A percentile compares a stretch with the other conserved stretches of the same genome.
phyloP scores from a whole-genome alignment of 352 stramenopile species.

The Phytopythium oedochilum region DNA sequence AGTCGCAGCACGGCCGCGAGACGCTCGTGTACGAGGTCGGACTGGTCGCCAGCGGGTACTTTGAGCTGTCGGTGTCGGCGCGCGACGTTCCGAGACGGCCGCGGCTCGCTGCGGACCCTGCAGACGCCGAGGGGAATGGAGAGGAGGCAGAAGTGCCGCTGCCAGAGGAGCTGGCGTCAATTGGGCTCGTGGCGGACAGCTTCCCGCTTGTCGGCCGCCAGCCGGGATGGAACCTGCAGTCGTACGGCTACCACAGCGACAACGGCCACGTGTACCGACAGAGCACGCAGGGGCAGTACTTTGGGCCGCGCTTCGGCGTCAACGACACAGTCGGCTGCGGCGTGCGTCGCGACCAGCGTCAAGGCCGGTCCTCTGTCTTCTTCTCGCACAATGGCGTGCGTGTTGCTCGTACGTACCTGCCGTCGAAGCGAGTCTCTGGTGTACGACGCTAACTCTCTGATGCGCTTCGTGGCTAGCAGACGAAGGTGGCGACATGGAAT shows the following conservation, averaged over 20 bases:
- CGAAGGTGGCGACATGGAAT: constrained; percentile 16
- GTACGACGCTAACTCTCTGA: too few species aligned
- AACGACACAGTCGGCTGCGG: constrained; percentile 75
- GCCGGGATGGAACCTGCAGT: constrained; percentile 63
- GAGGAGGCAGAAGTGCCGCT: constrained; percentile 1
- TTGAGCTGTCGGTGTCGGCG: constrained; percentile 64
- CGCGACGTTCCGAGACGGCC: constrained; percentile 3
- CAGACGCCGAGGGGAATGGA: neutral
- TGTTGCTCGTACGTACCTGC: constrained; percentile 19
- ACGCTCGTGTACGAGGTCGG: constrained; percentile 40
- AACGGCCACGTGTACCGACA: constrained; percentile 66
- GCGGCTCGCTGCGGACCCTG: neutral
- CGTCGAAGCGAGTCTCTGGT: neutral
- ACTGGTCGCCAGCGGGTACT: constrained; percentile 61
- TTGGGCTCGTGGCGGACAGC: constrained; percentile 39
- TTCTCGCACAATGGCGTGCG: constrained; percentile 66
- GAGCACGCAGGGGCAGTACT: constrained; percentile 45
- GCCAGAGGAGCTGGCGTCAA: constrained; percentile 38
- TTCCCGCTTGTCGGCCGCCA: constrained; percentile 63
- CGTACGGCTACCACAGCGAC: constrained; percentile 78
- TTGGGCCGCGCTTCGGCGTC: constrained; percentile 52
- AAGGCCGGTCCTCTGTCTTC: constrained; percentile 41
- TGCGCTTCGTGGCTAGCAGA: neutral
- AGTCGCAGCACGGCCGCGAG: neutral
- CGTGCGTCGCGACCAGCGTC: constrained; percentile 34